phyloP scores from a whole-genome alignment of 306 rosid genomes.

The Cucurbita maxima region DNA sequence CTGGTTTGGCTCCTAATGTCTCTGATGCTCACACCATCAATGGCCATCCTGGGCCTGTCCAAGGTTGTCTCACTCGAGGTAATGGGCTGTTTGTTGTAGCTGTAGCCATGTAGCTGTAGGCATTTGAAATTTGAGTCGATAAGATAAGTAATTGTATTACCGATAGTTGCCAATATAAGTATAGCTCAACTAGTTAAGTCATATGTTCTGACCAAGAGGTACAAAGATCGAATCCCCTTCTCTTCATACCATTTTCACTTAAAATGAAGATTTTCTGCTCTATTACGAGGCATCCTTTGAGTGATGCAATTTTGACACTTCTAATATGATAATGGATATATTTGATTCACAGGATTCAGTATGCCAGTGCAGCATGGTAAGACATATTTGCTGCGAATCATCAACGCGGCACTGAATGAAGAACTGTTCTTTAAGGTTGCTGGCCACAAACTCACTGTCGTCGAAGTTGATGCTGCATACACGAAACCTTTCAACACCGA shows the following conservation, averaged over 20 bases:
- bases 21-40: conserved; percentile 80
- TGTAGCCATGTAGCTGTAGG: not conserved
- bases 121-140: not conserved
- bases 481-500: conserved; percentile 59
- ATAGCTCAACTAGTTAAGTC: no score
- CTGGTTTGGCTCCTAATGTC: conserved; percentile 75
- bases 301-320: not conserved
- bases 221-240: no score
- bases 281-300: not conserved
- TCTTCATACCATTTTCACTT: no score
- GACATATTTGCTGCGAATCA: conserved; percentile 51
- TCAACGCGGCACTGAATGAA: conserved; percentile 84
- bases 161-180: no score
- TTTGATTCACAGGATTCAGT: conserved; percentile 25
- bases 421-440: conserved; percentile 79
- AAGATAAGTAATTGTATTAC: not conserved
- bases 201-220: no score
- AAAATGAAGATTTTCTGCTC: not conserved
- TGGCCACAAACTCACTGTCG: conserved; percentile 47
- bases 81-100: not conserved
- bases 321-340: not conserved
- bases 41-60: conserved; percentile 47
- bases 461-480: conserved; percentile 74
- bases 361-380: conserved; percentile 35
- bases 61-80: conserved; percentile 45